Conservation (phyloP, 2,329 filamentous ascomycete species). For the Claviceps maximensis region DNA sequence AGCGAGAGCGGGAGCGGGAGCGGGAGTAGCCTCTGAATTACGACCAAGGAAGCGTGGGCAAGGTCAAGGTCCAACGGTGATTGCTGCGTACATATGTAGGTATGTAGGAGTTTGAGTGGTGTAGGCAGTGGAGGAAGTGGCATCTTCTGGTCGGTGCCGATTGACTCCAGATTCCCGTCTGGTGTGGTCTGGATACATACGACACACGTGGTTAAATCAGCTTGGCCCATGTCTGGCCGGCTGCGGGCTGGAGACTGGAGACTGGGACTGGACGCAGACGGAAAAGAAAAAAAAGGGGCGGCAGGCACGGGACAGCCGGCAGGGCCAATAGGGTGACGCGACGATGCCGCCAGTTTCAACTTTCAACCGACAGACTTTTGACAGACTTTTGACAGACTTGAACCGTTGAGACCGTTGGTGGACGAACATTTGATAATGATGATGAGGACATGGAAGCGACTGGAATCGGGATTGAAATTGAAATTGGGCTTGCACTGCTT, state of each 20-base stretch:
- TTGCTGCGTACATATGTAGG: too few relatives aligned
- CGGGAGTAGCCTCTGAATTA: not conserved
- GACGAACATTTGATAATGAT: too few relatives aligned
- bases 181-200: not conserved
- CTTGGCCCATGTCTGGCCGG: not conserved
- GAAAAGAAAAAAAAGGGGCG: not conserved
- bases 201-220: slow-evolving; percentile 6
- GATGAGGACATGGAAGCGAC: too few relatives aligned
- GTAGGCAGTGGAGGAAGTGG: not conserved
- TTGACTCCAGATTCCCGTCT: not conserved
- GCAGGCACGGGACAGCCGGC: not conserved
- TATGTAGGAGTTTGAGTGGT: not conserved
- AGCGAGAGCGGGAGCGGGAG: not conserved
- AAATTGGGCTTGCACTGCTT: not conserved
- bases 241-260: not conserved
- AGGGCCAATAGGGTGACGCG: not conserved
- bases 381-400: too few relatives aligned
- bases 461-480: too few relatives aligned
- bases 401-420: too few relatives aligned
- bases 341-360: not conserved
- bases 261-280: not conserved
- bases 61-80: not conserved
- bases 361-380: too few relatives aligned
- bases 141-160: not conserved
- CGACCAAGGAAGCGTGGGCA: not conserved